phyloP scores from a whole-genome alignment of 306 rosid genomes.

The Cucumis melo region DNA sequence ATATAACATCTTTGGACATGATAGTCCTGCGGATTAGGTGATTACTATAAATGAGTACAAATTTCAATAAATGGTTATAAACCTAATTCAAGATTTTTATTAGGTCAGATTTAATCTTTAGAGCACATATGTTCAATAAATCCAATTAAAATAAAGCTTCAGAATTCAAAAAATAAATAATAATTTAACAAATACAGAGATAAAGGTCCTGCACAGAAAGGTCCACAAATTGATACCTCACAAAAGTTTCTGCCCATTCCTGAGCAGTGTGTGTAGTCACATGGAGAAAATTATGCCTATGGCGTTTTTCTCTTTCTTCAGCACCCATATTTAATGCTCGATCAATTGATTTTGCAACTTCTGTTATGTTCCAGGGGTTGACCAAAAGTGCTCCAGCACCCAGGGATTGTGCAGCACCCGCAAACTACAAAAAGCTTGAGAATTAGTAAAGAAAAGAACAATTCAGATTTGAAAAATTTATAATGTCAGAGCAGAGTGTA shows the following conservation, averaged over 20 bases:
- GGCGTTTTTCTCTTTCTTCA: constrained; percentile 88
- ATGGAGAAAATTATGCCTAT: constrained; percentile 65
- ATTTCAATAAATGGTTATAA: not conserved
- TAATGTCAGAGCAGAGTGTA: not conserved
- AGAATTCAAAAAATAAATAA: not conserved
- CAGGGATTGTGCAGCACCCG: constrained; percentile 97
- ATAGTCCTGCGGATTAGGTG: not conserved
- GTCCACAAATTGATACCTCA: constrained; percentile 36
- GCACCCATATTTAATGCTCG: constrained; percentile 85
- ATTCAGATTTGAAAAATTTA: not conserved
- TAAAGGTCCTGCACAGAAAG: not conserved
- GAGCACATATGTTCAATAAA: not conserved
- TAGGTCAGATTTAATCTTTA: not conserved
- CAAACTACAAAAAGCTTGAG: constrained; percentile 46
- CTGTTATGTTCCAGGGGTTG: constrained; percentile 91
- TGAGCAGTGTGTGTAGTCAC: constrained; percentile 90
- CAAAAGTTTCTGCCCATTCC: constrained; percentile 99
- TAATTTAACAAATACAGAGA: not conserved
- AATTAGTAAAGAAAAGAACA: not conserved
- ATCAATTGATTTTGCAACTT: constrained; percentile 81
- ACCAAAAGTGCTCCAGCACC: constrained; percentile 96
- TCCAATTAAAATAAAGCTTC: not conserved
- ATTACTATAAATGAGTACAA: not conserved
- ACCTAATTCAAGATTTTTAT: not conserved
- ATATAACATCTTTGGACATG: not conserved